Evolutionary conservation across 768 basidiomycete genomes (phyloP).

Genomic region (Cyclocybe aegerita): DNA sequence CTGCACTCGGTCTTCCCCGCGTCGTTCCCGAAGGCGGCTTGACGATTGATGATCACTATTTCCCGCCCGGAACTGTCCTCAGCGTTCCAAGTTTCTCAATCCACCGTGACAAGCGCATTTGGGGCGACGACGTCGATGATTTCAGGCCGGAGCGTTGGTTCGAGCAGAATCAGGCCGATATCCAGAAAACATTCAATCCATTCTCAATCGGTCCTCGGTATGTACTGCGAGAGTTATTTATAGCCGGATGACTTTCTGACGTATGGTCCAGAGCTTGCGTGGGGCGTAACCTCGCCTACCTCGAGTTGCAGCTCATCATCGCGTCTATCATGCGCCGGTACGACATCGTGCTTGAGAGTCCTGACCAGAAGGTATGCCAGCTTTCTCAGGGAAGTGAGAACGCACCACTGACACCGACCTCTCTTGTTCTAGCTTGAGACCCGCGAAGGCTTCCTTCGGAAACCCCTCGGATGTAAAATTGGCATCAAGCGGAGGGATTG

Average conservation of each 20-base stretch:
- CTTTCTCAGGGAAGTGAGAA: background rate
- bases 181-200: conserved; percentile 79
- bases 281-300: conserved; percentile 75
- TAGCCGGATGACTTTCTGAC: conserved; percentile 1
- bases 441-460: conserved; percentile 85
- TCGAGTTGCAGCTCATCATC: conserved; percentile 80
- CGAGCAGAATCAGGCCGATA: conserved; percentile 57
- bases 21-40: conserved; percentile 75
- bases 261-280: conserved; percentile 65
- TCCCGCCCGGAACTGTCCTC: conserved; percentile 74
- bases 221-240: conserved; percentile 13
- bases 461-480: conserved; percentile 71
- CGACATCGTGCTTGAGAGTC: conserved; percentile 65
- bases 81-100: conserved; percentile 84
- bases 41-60: conserved; percentile 52
- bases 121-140: conserved; percentile 76
- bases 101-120: conserved; percentile 67
- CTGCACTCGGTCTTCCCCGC: conserved; percentile 80
- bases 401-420: background rate
- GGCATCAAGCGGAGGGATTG: conserved; percentile 66
- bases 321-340: conserved; percentile 79
- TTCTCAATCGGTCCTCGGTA: conserved; percentile 83
- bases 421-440: conserved; percentile 60
- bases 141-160: conserved; percentile 89
- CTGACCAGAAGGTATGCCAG: conserved; percentile 51